phyloP scores from a whole-genome alignment of 768 basidiomycete genomes.

The Exidia glandulosa region DNA sequence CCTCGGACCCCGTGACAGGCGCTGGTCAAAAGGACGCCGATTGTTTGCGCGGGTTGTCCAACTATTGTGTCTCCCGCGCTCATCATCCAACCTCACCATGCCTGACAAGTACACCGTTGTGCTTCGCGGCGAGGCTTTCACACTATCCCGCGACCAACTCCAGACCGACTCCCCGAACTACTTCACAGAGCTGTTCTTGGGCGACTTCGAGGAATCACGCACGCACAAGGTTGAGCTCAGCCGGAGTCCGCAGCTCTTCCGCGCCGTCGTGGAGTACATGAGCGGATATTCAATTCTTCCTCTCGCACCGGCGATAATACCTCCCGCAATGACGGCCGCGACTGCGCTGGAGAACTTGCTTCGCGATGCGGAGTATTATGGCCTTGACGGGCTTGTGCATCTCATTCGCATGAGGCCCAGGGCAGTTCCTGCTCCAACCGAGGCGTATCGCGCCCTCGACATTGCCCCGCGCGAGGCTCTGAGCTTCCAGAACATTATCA shows the following conservation, averaged over 20 bases:
- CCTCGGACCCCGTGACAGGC: not conserved
- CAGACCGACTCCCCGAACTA: constrained; percentile 8
- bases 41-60: not conserved
- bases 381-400: too few species aligned
- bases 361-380: constrained; percentile 4
- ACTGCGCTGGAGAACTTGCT: constrained; percentile 1
- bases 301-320: not conserved
- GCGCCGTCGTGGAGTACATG: constrained; percentile 8
- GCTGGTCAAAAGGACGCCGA: not conserved
- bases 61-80: not conserved
- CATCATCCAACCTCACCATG: not conserved
- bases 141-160: constrained; percentile 6
- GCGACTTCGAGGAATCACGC: constrained; percentile 6
- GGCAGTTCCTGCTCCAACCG: too few species aligned
- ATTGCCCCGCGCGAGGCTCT: too few species aligned
- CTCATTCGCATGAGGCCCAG: too few species aligned
- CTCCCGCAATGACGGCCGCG: not conserved
- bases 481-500: too few species aligned
- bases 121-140: constrained; percentile 2
- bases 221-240: not conserved
- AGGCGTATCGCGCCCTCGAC: too few species aligned
- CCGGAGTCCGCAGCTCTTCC: constrained; percentile 6
- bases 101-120: constrained; percentile 5
- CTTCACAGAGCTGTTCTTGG: constrained; percentile 8
- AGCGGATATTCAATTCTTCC: constrained; percentile 8